A percentile compares a stretch with the other conserved stretches of the same genome.
Conservation (phyloP, 305 asterid genomes). For the Fraxinus albicans region DNA sequence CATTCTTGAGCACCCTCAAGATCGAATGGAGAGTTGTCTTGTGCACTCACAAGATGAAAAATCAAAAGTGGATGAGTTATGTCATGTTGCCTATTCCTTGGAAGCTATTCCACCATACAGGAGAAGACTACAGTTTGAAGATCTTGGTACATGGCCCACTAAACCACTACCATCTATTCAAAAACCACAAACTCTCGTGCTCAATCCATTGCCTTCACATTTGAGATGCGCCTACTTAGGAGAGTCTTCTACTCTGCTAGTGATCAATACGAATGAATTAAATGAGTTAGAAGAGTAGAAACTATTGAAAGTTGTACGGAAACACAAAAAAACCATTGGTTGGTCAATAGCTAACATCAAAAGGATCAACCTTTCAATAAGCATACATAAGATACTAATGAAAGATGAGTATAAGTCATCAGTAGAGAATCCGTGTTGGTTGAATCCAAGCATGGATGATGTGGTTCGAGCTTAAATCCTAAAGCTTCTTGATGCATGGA, state of each 20-base stretch:
- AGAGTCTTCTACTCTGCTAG: not conserved
- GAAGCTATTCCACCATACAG: not conserved
- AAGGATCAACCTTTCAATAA: not conserved
- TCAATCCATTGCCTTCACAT: not conserved
- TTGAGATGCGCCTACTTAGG: not conserved
- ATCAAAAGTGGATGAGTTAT: not conserved
- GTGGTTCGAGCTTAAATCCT: not conserved
- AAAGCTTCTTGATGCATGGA: not conserved
- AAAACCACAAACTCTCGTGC: not conserved
- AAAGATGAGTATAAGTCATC: not conserved
- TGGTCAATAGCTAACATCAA: not conserved
- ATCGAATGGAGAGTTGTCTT: not conserved
- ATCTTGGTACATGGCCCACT: not conserved
- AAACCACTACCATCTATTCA: not conserved
- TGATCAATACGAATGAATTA: too few relatives aligned
- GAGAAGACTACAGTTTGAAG: not conserved
- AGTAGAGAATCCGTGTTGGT: too few relatives aligned
- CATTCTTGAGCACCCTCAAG: not conserved
- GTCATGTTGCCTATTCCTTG: not conserved
- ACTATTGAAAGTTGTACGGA: not conserved
- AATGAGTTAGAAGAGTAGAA: not conserved
- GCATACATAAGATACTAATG: not conserved
- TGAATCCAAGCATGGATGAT: not conserved
- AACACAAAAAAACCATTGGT: not conserved
- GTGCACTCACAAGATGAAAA: not conserved